These are phyloP conservation scores for Coemansia sp. DNA, from an alignment of 192 early-diverging fungal species.

Conservation along the genomic window DNA sequence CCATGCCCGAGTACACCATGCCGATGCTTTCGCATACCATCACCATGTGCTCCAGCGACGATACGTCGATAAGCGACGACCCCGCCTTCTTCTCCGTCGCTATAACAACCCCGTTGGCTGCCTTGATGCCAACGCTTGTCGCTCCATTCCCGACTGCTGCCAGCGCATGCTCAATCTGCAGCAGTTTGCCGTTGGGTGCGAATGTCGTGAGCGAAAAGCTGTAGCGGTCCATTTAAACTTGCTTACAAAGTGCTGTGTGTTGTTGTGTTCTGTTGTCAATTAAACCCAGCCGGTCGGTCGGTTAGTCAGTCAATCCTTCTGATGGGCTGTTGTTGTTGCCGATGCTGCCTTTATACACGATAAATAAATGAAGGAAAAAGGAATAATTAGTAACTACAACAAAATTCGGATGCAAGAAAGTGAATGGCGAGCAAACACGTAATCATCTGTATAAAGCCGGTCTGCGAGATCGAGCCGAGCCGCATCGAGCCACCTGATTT, in stretches of 20 bases:
- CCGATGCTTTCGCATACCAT: conserved; percentile 91
- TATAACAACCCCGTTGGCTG: conserved; percentile 95
- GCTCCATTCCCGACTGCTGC: conserved; percentile 87
- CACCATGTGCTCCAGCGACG: conserved; percentile 87
- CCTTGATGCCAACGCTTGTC: conserved; percentile 95
- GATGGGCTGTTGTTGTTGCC: too few relatives aligned
- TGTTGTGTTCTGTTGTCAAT: not conserved
- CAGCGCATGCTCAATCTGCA: conserved; percentile 98
- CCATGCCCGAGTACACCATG: conserved; percentile 99
- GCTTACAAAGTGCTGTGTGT: not conserved
- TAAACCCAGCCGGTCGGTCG: too few relatives aligned
- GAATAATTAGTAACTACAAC: too few relatives aligned
- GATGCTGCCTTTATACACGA: too few relatives aligned
- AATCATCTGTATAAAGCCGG: too few relatives aligned
- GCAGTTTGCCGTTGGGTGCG: conserved; percentile 97
- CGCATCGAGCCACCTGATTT: too few relatives aligned
- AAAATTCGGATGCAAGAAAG: too few relatives aligned
- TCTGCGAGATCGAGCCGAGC: too few relatives aligned
- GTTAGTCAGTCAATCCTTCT: too few relatives aligned
- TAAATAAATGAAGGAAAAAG: too few relatives aligned
- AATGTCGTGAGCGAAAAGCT: conserved; percentile 99
- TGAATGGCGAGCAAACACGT: too few relatives aligned
- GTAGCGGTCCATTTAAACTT: conserved; percentile 60
- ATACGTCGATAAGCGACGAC: conserved; percentile 91
- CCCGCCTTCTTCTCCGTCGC: conserved; percentile 97